These are phyloP conservation scores for Kockovaella imperatae DNA, from an alignment of 768 basidiomycete species.

Conservation along the genomic window DNA sequence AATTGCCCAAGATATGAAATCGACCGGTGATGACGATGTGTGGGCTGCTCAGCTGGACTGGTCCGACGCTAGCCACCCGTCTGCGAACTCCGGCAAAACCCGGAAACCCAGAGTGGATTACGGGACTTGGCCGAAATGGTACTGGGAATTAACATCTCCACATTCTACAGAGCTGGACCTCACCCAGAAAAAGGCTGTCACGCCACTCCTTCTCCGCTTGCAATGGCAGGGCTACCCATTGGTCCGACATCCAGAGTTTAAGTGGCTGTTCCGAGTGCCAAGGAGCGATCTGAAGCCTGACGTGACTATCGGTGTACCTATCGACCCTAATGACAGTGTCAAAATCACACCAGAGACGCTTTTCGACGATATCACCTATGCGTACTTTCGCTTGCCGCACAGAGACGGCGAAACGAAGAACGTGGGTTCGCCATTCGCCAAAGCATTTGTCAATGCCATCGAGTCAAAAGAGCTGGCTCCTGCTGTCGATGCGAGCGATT, in stretches of 20 bases:
- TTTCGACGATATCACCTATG: constrained; percentile 46
- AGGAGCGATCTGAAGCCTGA: constrained; percentile 1
- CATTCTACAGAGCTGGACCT: constrained; percentile 58
- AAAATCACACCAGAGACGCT: constrained; percentile 1
- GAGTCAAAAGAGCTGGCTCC: constrained; percentile 80
- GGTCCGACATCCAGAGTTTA: constrained; percentile 74
- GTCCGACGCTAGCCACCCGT: constrained; percentile 3
- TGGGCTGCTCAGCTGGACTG: constrained; percentile 35
- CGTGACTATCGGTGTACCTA: neutral
- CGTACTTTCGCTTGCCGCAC: constrained; percentile 90
- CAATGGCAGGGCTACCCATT: constrained; percentile 84
- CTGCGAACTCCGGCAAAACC: constrained; percentile 5
- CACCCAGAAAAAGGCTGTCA: constrained; percentile 70
- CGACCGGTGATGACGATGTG: constrained; percentile 5
- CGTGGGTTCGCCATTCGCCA: constrained; percentile 85
- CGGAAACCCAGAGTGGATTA: no score
- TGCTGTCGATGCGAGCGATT: constrained; percentile 51
- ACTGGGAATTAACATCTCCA: constrained; percentile 62
- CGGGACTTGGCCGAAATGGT: constrained; percentile 87
- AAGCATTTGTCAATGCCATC: constrained; percentile 79
- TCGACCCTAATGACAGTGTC: constrained; percentile 2
- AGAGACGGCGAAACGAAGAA: constrained; percentile 91
- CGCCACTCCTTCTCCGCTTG: constrained; percentile 75
- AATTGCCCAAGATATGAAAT: constrained; percentile 19
- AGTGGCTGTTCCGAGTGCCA: constrained; percentile 83